These are phyloP conservation scores for Canavalia gladiata DNA, from an alignment of 306 rosid genomes.

Conservation along the genomic window DNA sequence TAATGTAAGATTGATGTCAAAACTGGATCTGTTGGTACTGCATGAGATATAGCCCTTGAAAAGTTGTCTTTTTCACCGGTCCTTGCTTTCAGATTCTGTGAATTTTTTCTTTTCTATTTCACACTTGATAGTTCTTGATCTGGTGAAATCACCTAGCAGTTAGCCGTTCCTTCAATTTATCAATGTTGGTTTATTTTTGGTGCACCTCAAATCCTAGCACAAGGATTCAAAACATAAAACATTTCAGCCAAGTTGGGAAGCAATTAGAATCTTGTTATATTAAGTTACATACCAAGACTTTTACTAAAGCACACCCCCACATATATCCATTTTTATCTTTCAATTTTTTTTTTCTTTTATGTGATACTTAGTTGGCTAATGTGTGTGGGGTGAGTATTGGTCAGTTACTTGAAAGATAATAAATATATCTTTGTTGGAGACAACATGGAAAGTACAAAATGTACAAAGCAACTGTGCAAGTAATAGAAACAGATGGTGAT, in stretches of 20 bases:
- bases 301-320: not conserved
- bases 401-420: constrained; percentile 16
- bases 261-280: not conserved
- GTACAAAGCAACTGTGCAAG: constrained; percentile 1
- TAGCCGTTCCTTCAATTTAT: constrained; percentile 2
- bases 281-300: not conserved
- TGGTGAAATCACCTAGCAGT: not conserved
- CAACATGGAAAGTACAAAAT: constrained; percentile 30
- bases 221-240: not conserved
- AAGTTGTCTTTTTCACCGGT: not conserved
- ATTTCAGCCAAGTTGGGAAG: not conserved
- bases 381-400: not conserved
- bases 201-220: constrained; percentile 1
- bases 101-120: not conserved
- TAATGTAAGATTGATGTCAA: constrained; percentile 2
- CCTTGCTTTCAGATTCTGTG: constrained; percentile 3
- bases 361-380: constrained; percentile 4
- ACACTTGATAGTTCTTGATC: not conserved
- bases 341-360: not conserved
- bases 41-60: not conserved
- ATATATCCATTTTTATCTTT: not conserved
- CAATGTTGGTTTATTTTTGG: not conserved
- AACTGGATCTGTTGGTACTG: not conserved
- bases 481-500: constrained; percentile 38
- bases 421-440: constrained; percentile 42